Conservation (phyloP, 768 basidiomycete species). For the Amanita muscaria region DNA sequence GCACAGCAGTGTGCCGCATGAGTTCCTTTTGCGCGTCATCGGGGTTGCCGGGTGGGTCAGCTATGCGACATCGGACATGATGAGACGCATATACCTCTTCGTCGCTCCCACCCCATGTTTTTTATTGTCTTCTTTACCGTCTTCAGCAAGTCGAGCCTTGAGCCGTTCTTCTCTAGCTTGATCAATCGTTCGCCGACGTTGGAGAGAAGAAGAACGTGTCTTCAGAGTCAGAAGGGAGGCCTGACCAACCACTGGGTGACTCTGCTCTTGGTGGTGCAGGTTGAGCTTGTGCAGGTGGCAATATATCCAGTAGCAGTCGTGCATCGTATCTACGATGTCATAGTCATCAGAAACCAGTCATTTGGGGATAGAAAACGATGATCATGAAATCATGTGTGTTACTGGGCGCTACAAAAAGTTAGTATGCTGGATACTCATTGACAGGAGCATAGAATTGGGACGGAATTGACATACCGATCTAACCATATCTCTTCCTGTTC, state of each 20-base stretch:
- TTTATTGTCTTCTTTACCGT: constrained; percentile 28
- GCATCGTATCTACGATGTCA: constrained; percentile 61
- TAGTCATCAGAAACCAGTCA: constrained; percentile 13
- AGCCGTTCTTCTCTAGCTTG: constrained; percentile 57
- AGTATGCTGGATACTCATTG: neutral
- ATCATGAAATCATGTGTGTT: constrained; percentile 17
- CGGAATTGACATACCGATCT: constrained; percentile 64
- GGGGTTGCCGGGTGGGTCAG: too few species aligned
- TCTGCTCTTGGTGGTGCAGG: constrained; percentile 15
- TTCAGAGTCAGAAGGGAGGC: constrained; percentile 78
- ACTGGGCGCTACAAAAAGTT: constrained; percentile 2
- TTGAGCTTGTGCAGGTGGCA: constrained; percentile 19
- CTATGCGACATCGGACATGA: too few species aligned
- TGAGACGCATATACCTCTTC: constrained; percentile 44
- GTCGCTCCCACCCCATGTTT: constrained; percentile 60
- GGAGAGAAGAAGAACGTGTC: constrained; percentile 76
- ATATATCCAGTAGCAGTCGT: constrained; percentile 58
- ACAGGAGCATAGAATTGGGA: constrained; percentile 5
- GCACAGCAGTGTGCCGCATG: constrained; percentile 67
- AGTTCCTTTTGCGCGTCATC: constrained; percentile 50
- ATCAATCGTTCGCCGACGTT: constrained; percentile 51
- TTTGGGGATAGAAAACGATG: constrained; percentile 13
- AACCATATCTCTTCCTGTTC: constrained; percentile 47
- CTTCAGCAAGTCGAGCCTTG: constrained; percentile 40
- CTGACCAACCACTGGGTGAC: constrained; percentile 68